Base-by-base conservation (phyloP, 192 early-diverging fungal species). In the Coemansia umbellata region DNA sequence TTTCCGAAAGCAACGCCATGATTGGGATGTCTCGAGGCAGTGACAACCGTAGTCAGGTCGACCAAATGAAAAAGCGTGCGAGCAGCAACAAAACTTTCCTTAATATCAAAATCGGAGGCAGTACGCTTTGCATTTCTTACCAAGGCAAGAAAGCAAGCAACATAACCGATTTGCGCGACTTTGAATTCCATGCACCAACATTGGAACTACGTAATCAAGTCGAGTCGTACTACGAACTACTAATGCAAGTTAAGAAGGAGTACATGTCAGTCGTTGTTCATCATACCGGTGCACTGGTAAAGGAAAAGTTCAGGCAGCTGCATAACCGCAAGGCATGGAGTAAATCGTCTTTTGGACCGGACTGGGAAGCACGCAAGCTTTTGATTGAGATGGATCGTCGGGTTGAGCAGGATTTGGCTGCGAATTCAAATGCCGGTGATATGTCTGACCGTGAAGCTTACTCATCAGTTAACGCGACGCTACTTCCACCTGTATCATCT, bases 31-130 rank as follows among this genome's bases (percentile, higher is more conserved):
- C 70, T 31, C 51, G 60, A 31, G 57, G 64, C 39, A 52, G 58
- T 28, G 62, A 71, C 19, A 66, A 73, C 66, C 61, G 60, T n/a
- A 35, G 43, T 37, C 58, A 81, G 82, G 60, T 94, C 2, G 76
- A 81, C 47, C 81, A 90, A 47, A 94, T 96, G 92, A 92, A 94
- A 62, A 71, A 74, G 39, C 73, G 93, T 7, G 91, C 94, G 9
- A 83, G 87, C 22, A 73, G 87, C 50, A 94, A 93, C 72, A 82
- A 84, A 48, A 88, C 89, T 28, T 96, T 96, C 75, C 83, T 96
- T 18, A 86, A 93, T 62, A 88, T 96, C 60, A 93, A 92, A 42
- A 81, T 95, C 23, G 91, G 91, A 0, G 85, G 83, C 10, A 83
- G 83, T n/a, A 82, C 81, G 32, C 82, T 87, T 48, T 92, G 90